Evolutionary conservation across 108 stramenopile species (phyloP).

Genomic region (Skeletonema costatum): DNA sequence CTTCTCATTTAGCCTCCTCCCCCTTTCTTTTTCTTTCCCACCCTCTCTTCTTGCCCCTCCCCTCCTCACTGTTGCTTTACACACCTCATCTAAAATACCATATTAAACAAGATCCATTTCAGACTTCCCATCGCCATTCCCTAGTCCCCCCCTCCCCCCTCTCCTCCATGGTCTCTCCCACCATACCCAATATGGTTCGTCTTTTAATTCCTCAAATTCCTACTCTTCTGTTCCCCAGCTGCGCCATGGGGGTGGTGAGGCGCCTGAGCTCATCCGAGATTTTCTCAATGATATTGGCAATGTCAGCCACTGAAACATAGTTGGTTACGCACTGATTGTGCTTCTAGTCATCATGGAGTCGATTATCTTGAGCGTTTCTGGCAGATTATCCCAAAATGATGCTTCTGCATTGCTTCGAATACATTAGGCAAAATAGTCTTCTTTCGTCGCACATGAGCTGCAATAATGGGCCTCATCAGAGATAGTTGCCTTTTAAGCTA

Average conservation of each 20-base stretch:
- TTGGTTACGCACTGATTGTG: slow-evolving; percentile 32
- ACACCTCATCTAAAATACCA: too few relatives aligned
- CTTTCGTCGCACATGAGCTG: slow-evolving; percentile 11
- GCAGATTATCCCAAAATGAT: neutral
- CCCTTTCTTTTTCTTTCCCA: too few relatives aligned
- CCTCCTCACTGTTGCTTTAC: too few relatives aligned
- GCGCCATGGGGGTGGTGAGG: slow-evolving; percentile 70
- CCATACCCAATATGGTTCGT: slow-evolving; percentile 91
- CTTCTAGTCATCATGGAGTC: slow-evolving; percentile 15
- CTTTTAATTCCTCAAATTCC: slow-evolving; percentile 96
- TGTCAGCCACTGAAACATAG: slow-evolving; percentile 89
- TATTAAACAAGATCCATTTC: too few relatives aligned
- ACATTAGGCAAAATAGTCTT: slow-evolving; percentile 41
- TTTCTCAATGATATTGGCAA: slow-evolving; percentile 87
- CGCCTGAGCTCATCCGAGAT: slow-evolving; percentile 89
- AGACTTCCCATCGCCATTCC: too few relatives aligned
- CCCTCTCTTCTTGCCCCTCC: too few relatives aligned
- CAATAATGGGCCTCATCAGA: slow-evolving; percentile 11
- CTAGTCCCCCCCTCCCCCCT: slow-evolving; percentile 78
- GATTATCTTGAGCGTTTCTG: neutral
- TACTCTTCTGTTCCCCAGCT: slow-evolving; percentile 74
- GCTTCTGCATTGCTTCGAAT: slow-evolving; percentile 43
- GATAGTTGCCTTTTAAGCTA: too few relatives aligned
- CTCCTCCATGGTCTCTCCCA: slow-evolving; percentile 72
- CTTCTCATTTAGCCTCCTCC: too few relatives aligned